Base-by-base conservation (phyloP, 177 flowering plant genomes). In the Vitis hybrid region DNA sequence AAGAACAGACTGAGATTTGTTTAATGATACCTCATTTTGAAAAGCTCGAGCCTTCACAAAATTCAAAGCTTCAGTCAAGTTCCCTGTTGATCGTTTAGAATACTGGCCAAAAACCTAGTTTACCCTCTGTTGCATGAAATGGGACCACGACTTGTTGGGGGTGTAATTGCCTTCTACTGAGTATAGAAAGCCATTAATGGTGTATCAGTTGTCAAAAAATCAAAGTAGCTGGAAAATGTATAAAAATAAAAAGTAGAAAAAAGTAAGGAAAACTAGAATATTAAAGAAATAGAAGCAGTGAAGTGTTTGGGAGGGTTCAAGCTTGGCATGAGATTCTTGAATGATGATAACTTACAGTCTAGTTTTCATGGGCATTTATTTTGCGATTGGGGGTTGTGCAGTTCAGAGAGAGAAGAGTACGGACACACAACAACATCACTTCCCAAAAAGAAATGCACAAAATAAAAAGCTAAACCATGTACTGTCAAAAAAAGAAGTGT, bases 401-500 rank as follows among this genome's bases (percentile, higher is more conserved):
- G 64, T 7, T 40, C 46, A 40, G 46, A 40, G 46, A 40, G 21
- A 24, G n/a, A n/a, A 24, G 73, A 63, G 78, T 80, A 80, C 79
- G 66, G 49, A 60, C 3, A 66, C 6, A 62, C 15, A 62, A 67
- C 27, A 67, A 62, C 71, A 73, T 61, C 73, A 69, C 60, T 69
- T 72, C 79, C 70, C 76, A 66, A 79, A 77, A 78, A 79, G 75
- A 79, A 79, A 75, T 75, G 75, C 70, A 69, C 74, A 63, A 72
- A 78, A 60, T 62, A 60, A 52, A 69, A 64, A 11, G 5, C 58
- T 68, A 70, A 24, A 61, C 81, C 76, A 83, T 76, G 83, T 77
- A 82, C 84, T 67, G 81, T 84, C 82, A 81, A 72, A 72, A 54
- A 70, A 76, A 72, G 56, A 70, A 74, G 61, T 21, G 70, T 72